Conservation (phyloP, 1,139 yeast genomes). For the Geotrichum carabidarum region DNA sequence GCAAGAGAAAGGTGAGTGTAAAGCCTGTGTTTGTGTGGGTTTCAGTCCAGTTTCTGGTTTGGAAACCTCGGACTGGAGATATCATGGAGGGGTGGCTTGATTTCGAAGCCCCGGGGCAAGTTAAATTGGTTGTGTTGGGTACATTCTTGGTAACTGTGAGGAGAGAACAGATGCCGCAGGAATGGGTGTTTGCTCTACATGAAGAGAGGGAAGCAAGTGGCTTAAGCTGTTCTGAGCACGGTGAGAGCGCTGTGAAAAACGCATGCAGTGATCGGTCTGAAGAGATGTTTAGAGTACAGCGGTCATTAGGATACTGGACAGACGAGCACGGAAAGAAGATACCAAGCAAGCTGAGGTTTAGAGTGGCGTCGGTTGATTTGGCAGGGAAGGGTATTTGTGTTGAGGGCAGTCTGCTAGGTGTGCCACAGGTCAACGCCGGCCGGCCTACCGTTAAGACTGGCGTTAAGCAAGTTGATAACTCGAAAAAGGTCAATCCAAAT, state of each 20-base stretch:
- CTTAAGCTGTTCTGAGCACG: slow-evolving; percentile 23
- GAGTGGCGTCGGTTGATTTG: slow-evolving; percentile 64
- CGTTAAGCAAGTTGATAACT: no score
- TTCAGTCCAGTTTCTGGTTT: slow-evolving; percentile 72
- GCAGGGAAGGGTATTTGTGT: slow-evolving; percentile 78
- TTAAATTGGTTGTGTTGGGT: slow-evolving; percentile 85
- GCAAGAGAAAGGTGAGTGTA: slow-evolving; percentile 58
- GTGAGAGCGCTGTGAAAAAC: background rate
- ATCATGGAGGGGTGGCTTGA: slow-evolving; percentile 76
- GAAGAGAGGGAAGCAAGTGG: slow-evolving; percentile 46
- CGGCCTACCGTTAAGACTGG: no score
- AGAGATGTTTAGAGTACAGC: slow-evolving; percentile 34
- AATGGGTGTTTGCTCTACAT: slow-evolving; percentile 77
- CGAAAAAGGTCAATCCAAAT: no score
- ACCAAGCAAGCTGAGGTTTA: slow-evolving; percentile 75
- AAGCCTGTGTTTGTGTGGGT: slow-evolving; percentile 73
- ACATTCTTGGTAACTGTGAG: slow-evolving; percentile 92
- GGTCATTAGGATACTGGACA: slow-evolving; percentile 78
- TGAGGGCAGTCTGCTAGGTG: slow-evolving; percentile 49
- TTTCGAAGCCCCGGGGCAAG: slow-evolving; percentile 91
- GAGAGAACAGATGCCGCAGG: slow-evolving; percentile 71
- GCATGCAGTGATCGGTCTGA: background rate
- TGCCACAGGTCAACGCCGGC: no score
- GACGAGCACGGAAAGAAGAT: slow-evolving; percentile 67
- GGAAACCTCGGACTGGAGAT: slow-evolving; percentile 89